Conservation (phyloP, 2,329 filamentous ascomycete genomes). For the Cucurbitaria berberidis region DNA sequence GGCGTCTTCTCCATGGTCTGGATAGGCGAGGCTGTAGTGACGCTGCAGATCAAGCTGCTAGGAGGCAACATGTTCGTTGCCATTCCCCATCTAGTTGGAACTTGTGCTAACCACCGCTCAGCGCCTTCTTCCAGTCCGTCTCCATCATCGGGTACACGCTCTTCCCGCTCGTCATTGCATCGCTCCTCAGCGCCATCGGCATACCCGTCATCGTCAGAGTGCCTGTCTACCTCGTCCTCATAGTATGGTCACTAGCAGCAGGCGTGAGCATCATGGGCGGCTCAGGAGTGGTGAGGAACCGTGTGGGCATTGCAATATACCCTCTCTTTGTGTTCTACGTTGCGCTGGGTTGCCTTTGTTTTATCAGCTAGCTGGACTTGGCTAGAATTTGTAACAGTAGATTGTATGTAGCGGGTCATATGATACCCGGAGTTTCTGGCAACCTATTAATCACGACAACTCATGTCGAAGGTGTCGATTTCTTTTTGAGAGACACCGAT, state of each 20-base stretch:
- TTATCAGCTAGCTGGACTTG: constrained; percentile 74
- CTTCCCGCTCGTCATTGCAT: constrained; percentile 93
- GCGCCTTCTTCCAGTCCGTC: constrained; percentile 95
- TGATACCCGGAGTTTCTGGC: constrained; percentile 12
- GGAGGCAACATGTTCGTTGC: constrained; percentile 91
- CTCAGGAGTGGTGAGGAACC: constrained; percentile 92
- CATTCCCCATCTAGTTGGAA: background rate
- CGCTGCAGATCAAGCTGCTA: constrained; percentile 94
- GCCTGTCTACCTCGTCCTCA: constrained; percentile 86
- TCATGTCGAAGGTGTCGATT: background rate
- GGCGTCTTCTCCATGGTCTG: constrained; percentile 97
- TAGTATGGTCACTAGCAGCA: constrained; percentile 91
- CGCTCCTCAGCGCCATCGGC: constrained; percentile 82
- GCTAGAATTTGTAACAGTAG: constrained; percentile 11
- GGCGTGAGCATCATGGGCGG: constrained; percentile 95
- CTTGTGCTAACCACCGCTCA: constrained; percentile 53
- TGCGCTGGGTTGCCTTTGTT: constrained; percentile 90
- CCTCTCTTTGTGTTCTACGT: constrained; percentile 95
- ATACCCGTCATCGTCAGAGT: constrained; percentile 82
- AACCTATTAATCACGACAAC: background rate
- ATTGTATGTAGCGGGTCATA: constrained; percentile 3
- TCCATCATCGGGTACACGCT: constrained; percentile 99
- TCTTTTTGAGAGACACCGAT: background rate
- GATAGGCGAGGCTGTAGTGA: constrained; percentile 95
- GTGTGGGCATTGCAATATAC: constrained; percentile 92